Evolutionary conservation across 2,329 filamentous ascomycete species (phyloP).

Genomic region (Celoporthe dispersa): DNA sequence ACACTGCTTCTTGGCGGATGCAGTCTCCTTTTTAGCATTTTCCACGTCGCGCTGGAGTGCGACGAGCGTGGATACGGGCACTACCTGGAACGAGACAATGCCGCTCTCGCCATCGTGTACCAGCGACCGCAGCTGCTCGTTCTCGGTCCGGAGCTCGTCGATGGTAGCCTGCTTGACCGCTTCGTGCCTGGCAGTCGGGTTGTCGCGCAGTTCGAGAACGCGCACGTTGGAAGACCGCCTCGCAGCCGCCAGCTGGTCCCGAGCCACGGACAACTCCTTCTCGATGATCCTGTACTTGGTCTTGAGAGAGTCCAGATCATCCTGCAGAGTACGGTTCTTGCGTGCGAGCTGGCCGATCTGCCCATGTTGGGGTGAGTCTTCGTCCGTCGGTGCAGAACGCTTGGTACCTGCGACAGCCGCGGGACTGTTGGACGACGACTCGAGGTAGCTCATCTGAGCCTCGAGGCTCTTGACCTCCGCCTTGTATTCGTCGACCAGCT

Average conservation of each 20-base stretch:
- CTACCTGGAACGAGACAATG: slow-evolving; percentile 56
- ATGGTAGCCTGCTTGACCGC: slow-evolving; percentile 83
- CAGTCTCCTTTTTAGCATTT: slow-evolving; percentile 70
- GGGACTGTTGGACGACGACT: slow-evolving; percentile 47
- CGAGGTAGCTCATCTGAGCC: slow-evolving; percentile 70
- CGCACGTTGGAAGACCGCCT: slow-evolving; percentile 75
- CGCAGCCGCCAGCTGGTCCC: slow-evolving; percentile 71
- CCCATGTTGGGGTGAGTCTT: slow-evolving; percentile 57
- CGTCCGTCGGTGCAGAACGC: slow-evolving; percentile 64
- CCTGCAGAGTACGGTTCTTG: slow-evolving; percentile 85
- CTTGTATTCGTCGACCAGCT: slow-evolving; percentile 86
- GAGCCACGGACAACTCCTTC: slow-evolving; percentile 73
- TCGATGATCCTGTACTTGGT: slow-evolving; percentile 72
- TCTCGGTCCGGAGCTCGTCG: slow-evolving; percentile 78
- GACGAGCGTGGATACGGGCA: slow-evolving; percentile 78
- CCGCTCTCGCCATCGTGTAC: slow-evolving; percentile 53
- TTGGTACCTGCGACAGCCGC: slow-evolving; percentile 61
- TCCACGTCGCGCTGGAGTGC: slow-evolving; percentile 76
- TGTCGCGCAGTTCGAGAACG: slow-evolving; percentile 84
- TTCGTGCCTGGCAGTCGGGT: slow-evolving; percentile 86
- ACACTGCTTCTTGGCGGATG: slow-evolving; percentile 80
- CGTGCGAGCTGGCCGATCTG: slow-evolving; percentile 82
- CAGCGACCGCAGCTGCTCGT: slow-evolving; percentile 78
- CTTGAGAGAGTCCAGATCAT: slow-evolving; percentile 72
- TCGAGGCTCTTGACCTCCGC: slow-evolving; percentile 76